Base-by-base conservation (phyloP, 139 green algal genomes). In the Micractinium conductrix region DNA sequence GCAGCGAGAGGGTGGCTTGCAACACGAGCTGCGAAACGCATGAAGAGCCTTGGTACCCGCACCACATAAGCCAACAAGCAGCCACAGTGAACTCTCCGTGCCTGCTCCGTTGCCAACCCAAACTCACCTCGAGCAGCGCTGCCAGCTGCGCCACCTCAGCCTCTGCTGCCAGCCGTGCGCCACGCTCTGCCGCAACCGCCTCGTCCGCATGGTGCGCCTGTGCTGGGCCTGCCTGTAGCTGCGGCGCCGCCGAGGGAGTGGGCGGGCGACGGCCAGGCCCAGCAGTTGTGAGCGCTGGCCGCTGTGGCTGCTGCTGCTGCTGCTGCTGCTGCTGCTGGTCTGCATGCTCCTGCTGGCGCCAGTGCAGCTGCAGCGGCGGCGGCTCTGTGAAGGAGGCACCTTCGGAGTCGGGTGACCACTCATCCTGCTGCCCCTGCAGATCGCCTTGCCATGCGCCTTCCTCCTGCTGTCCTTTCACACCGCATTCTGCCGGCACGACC, bases 131-230 rank as follows among this genome's bases (percentile, higher is more conserved):
- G 19, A 62, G 19, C 2, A 30, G 43, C 0, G 22, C 62, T 1
- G 17, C 43, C 43, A 76, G 43, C 17, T 22, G 62, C 79, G 4
- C 37, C 43, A 84, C 42, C 44, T 84, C 79, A 4, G 40, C 35
- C 63, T 78, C 43, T 3, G 63, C 79, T 40, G 63, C 58, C 42
- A 84, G 42, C 42, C 79, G 40, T 12, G 62, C 79, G 7, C n/a
- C 10, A 10, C 79, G 63, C 62, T 84, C 79, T 5, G 26, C 44
- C 21, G 21, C 63, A 19, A 68, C 22, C 9, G 40, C 63, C 22
- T 63, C 79, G 43, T 84, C 40, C 45, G 43, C 62, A 33, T 67
- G 19, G 30, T n/a, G 19, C 4, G 63, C 44, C 24, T 8, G 28
- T 53, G 7, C 40, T 14, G 30, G 43, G 26, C 12, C 68, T 81